Evolutionary conservation across 306 rosid species (phyloP), one percentile per base, ranked within the genome.

Genomic region (Glycine tomentella): DNA sequence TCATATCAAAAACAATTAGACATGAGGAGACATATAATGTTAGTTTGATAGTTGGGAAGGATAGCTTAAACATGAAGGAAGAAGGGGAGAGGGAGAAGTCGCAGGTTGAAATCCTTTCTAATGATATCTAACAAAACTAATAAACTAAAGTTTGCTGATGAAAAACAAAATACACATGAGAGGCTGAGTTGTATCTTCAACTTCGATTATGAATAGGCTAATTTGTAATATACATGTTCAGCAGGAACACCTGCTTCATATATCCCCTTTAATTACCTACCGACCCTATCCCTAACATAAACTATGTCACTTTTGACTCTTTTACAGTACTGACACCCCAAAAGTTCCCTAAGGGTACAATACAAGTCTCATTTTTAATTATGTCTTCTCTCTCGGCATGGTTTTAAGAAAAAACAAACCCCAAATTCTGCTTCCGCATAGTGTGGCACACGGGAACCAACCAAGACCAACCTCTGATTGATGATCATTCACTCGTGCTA

Each of bases 401-500:
- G 73, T 59, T 40, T 48, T 46, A 31, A 52, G 20, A 40, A 55
- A 44, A 52, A 72, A 73, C 8, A 9, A 25, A 15, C 51, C 69
- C 69, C 75, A 81, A 53, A 11, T 81, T 65, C 64, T 46, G 33
- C 72, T 59, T 36, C 83, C 33, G 20, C 72, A 70, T 2, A 34
- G 38, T 34, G 38, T 34, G 38, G 38, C 38, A 34, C 38, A 34
- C 38, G 2, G 38, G 8, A 9, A 10, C 3, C 75, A 13, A n/a
- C 62, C 40, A 61, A 31, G 44, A 33, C 14, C 62, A 59, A 58
- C 45, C 45, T 59, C 8, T 20, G 67, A 59, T 69, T 46, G 34
- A 59, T 69, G 55, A 45, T 45, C 8, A 4, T 64, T 49, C 62
- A 94, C 16, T 94, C 99, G 14, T 93, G 85, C 97, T 97, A 90